Conservation (phyloP, 176 grass and related monocot genomes). For the Eragrostis curvula region DNA sequence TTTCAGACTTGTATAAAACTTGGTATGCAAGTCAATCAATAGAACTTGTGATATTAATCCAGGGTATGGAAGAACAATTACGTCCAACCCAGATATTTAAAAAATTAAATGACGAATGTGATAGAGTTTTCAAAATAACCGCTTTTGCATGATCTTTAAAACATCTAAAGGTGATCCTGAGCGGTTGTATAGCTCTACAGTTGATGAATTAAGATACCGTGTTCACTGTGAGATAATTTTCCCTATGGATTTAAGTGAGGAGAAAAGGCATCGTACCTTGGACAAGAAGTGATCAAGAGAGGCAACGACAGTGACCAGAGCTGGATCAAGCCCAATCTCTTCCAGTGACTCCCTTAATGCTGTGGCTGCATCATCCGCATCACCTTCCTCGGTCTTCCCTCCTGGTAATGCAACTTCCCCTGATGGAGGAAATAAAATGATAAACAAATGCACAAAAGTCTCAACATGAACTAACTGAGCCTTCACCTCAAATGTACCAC, state of each 20-base stretch:
- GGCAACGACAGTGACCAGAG: conserved; percentile 56
- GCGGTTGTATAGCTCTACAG: background rate
- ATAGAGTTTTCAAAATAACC: background rate
- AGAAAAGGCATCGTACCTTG: conserved; percentile 38
- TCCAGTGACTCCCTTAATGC: conserved; percentile 71
- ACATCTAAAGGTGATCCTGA: background rate
- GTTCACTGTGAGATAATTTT: background rate
- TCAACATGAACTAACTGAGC: background rate
- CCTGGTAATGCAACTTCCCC: conserved; percentile 83
- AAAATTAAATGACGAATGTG: background rate
- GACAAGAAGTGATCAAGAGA: conserved; percentile 71
- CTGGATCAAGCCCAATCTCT: conserved; percentile 73
- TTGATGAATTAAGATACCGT: background rate
- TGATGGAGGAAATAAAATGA: conserved; percentile 14
- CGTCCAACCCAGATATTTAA: no score
- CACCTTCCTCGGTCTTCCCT: conserved; percentile 71
- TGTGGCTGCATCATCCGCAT: conserved; percentile 67
- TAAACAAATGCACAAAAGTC: background rate
- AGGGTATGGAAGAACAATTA: background rate
- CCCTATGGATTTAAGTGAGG: background rate
- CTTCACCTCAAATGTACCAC: background rate
- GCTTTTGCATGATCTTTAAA: background rate
- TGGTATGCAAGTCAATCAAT: conserved; percentile 18
- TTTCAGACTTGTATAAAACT: background rate
- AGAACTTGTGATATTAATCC: background rate